phyloP scores from a whole-genome alignment of 345 rosid genomes.

The Citrus inodora region DNA sequence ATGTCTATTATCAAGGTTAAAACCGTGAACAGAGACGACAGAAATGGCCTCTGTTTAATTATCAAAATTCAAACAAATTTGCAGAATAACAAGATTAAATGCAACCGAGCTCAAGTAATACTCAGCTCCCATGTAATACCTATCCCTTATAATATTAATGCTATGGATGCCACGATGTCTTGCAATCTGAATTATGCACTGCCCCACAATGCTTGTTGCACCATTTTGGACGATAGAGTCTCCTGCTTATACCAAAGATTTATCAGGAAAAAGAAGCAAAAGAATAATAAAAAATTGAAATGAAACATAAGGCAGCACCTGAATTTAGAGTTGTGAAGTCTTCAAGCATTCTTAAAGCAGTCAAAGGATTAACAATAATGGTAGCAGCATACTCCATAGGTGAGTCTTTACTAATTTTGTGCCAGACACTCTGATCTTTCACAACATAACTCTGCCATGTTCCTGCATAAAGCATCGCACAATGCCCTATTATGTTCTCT shows the following conservation, averaged over 20 bases:
- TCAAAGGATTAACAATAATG: constrained; percentile 81
- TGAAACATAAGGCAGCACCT: constrained; percentile 31
- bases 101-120: neutral
- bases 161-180: constrained; percentile 58
- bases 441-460: constrained; percentile 84
- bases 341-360: constrained; percentile 85
- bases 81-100: neutral
- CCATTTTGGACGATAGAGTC: constrained; percentile 91
- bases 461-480: constrained; percentile 26
- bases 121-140: constrained; percentile 29
- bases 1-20: neutral
- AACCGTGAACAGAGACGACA: neutral
- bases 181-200: constrained; percentile 85
- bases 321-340: constrained; percentile 59
- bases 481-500: neutral
- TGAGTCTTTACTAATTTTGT: constrained; percentile 62
- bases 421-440: constrained; percentile 75
- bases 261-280: constrained; percentile 13
- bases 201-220: constrained; percentile 87
- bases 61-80: neutral
- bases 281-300: neutral
- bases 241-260: constrained; percentile 40
- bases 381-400: constrained; percentile 91
- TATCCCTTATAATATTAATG: constrained; percentile 78
- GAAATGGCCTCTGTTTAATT: neutral